phyloP scores from a whole-genome alignment of 208 protist species.

The Leishmania arabica region DNA sequence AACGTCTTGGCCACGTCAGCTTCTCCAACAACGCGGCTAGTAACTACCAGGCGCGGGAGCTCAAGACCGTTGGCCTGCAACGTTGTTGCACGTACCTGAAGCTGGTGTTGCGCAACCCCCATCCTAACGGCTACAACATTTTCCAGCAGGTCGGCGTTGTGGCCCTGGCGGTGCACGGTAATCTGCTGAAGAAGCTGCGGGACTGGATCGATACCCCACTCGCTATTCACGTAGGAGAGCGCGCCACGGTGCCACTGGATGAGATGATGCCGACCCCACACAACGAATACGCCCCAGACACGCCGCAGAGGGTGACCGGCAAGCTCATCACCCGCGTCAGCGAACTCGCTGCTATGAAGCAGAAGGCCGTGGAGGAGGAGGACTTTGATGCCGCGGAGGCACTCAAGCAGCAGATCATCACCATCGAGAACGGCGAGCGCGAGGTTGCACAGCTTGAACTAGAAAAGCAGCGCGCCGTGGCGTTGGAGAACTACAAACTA shows the following conservation, averaged over 20 bases:
- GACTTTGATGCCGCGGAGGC: constrained; percentile 87
- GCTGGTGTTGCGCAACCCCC: constrained; percentile 74
- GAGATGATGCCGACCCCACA: constrained; percentile 71
- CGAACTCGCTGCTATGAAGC: constrained; percentile 62
- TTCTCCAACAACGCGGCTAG: constrained; percentile 68
- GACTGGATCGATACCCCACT: constrained; percentile 30
- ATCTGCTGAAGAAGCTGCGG: constrained; percentile 43
- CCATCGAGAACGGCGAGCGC: constrained; percentile 41
- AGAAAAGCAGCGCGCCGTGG: constrained; percentile 72
- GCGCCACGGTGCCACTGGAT: constrained; percentile 58
- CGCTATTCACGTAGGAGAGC: constrained; percentile 57
- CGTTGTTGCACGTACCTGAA: constrained; percentile 82
- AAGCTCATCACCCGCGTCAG: constrained; percentile 33
- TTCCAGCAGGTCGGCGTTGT: constrained; percentile 90
- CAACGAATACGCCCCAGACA: constrained; percentile 32
- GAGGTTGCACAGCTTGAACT: constrained; percentile 63
- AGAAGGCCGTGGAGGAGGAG: constrained; percentile 73
- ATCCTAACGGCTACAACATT: constrained; percentile 82
- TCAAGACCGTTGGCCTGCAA: constrained; percentile 88
- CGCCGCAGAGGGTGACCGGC: constrained; percentile 14
- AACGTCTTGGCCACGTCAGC: constrained; percentile 78
- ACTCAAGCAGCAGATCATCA: constrained; percentile 65
- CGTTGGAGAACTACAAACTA: constrained; percentile 72
- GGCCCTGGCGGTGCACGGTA: constrained; percentile 75
- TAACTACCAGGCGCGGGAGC: constrained; percentile 68